Evolutionary conservation across 2,329 filamentous ascomycete genomes (phyloP), one percentile per base, ranked within the genome.

Genomic region (Colletotrichum tropicicola): DNA sequence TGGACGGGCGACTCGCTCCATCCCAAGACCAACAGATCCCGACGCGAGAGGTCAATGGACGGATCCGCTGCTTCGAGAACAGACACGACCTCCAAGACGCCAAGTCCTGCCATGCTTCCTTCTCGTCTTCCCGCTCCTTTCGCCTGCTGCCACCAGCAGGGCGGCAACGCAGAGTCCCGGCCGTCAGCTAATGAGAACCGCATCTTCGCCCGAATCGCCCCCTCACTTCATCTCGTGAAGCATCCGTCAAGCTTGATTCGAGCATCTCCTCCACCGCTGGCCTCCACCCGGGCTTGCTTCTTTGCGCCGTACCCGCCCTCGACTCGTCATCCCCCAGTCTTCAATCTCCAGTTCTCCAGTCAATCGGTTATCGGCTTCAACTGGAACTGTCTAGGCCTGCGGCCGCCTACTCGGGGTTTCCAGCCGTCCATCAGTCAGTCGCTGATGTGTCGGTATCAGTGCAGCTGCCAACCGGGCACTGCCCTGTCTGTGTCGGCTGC

Each of bases 31-130:
- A 45, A 45, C 28, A 23, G 21, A 32, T 48, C 28, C 47, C 45
- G 21, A 39, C 52, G 43, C 45, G 45, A 58, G 5, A 19, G 25
- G 6, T 30, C 45, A 10, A 58, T 17, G 19, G 25, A 19, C 21
- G 17, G 59, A 47, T 53, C 45, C 54, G 59, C 54, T 52, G 54
- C 55, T 53, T 64, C 55, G 48, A 59, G 60, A 64, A 64, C 21
- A 43, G 55, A 48, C 32, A 43, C n/a, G 23, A 9, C n/a, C 27
- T 5, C 43, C 10, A 45, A 25, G 43, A 45, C 27, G 61, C 57
- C 61, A 55, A 61, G 57, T 28, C n/a, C 21, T 55, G 48, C 57
- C 49, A 30, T 13, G 7, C 39, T 60, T 49, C 25, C 32, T 48
- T 60, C 41, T 39, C 32, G 17, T 10, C 25, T 30, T 48, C 15